A percentile compares a stretch with the other conserved stretches of the same genome.
These are phyloP conservation scores for Eremomyces bilateralis DNA, from an alignment of 495 filamentous ascomycete species.

Conservation along the genomic window DNA sequence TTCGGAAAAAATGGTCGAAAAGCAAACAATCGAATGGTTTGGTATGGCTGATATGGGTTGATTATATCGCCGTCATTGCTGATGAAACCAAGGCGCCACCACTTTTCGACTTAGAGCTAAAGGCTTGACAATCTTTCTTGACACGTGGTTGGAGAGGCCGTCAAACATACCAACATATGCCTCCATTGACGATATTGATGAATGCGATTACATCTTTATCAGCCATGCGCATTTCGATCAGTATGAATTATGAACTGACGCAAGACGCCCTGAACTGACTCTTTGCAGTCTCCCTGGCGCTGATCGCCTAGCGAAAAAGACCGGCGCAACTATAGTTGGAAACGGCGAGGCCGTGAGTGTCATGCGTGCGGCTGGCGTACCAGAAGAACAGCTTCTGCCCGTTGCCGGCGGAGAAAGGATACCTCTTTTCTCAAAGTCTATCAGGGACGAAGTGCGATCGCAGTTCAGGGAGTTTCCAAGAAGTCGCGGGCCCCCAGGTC, in stretches of 20 bases:
- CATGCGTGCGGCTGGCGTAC: conserved; percentile 1
- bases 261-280: neutral
- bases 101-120: conserved; percentile 2
- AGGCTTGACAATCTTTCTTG: conserved; percentile 2
- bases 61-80: too few species aligned
- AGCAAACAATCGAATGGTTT: too few species aligned
- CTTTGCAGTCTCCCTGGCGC: neutral
- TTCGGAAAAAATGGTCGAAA: too few species aligned
- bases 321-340: conserved; percentile 1
- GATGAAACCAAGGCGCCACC: neutral
- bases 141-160: conserved; percentile 2
- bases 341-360: conserved; percentile 3
- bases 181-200: conserved; percentile 1
- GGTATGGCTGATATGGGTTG: too few species aligned
- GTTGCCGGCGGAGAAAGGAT: conserved; percentile 2
- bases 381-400: conserved; percentile 2
- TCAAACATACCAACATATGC: neutral
- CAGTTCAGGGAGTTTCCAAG: neutral
- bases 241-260: neutral
- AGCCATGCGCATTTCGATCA: conserved; percentile 4
- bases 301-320: conserved; percentile 3
- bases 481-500: too few species aligned
- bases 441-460: neutral
- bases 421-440: neutral
- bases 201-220: conserved; percentile 4